phyloP scores from a whole-genome alignment of 1,139 yeast species.

The Magnusiomyces ingens region DNA sequence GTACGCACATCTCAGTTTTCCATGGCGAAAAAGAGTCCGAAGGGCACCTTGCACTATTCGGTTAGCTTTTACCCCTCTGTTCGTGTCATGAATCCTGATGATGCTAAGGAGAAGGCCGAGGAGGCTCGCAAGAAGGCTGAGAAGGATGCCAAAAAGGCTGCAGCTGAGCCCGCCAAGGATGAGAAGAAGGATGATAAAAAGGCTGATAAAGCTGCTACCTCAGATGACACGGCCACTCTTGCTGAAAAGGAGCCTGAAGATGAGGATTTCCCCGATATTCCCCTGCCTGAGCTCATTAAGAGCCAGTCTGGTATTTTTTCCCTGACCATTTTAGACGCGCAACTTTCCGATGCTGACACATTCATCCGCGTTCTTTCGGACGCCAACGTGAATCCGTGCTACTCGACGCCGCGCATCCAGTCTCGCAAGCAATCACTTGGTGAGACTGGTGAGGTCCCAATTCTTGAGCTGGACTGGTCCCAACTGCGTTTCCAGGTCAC shows the following conservation, averaged over 20 bases:
- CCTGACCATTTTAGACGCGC: slow-evolving; percentile 55
- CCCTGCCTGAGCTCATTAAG: slow-evolving; percentile 55
- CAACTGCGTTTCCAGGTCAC: slow-evolving; percentile 53
- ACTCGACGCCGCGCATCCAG: slow-evolving; percentile 44
- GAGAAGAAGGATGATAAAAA: slow-evolving; percentile 26
- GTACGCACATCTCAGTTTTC: slow-evolving; percentile 56
- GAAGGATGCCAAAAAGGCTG: slow-evolving; percentile 31
- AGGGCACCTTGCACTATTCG: slow-evolving; percentile 69
- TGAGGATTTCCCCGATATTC: slow-evolving; percentile 41
- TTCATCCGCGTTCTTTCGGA: slow-evolving; percentile 73
- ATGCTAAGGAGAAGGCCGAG: slow-evolving; percentile 40
- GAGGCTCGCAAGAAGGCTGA: slow-evolving; percentile 29
- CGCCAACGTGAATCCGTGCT: slow-evolving; percentile 58
- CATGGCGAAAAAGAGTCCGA: slow-evolving; percentile 63
- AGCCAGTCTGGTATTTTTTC: slow-evolving; percentile 73
- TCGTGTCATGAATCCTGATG: slow-evolving; percentile 72
- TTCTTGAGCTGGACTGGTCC: slow-evolving; percentile 75
- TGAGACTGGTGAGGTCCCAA: slow-evolving; percentile 62
- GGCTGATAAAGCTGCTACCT: slow-evolving; percentile 13
- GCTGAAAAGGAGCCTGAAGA: slow-evolving; percentile 19
- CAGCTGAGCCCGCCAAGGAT: slow-evolving; percentile 24
- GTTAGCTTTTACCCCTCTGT: slow-evolving; percentile 76
- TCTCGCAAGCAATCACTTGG: slow-evolving; percentile 19
- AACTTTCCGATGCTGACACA: slow-evolving; percentile 43
- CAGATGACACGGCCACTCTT: slow-evolving; percentile 6